Percentiles rank a stretch among this genome's conserved stretches.
Evolutionary conservation across 2,329 filamentous ascomycete species (phyloP).

Genomic region (Cytospora piceicola): DNA sequence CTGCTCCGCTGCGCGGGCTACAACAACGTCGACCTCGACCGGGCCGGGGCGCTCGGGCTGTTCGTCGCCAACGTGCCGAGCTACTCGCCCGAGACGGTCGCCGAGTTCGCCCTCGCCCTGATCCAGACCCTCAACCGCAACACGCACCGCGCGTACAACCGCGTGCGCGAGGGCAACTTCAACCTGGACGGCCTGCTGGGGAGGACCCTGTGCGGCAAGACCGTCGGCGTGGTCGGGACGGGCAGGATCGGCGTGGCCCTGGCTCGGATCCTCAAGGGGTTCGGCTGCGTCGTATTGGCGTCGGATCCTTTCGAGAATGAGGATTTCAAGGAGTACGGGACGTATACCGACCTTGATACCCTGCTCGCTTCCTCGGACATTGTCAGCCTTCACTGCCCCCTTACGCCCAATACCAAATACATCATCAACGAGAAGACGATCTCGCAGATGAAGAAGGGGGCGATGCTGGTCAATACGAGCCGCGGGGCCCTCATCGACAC

Average conservation of each 20-base stretch:
- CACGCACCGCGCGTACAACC: slow-evolving; percentile 69
- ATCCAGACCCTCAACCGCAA: slow-evolving; percentile 70
- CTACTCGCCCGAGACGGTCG: slow-evolving; percentile 71
- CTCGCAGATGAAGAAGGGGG: slow-evolving; percentile 59
- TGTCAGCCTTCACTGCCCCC: slow-evolving; percentile 68
- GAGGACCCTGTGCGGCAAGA: slow-evolving; percentile 64
- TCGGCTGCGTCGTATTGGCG: slow-evolving; percentile 65
- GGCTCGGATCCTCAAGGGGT: slow-evolving; percentile 65
- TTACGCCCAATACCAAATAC: slow-evolving; percentile 62
- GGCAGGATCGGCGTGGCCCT: slow-evolving; percentile 68
- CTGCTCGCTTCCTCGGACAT: slow-evolving; percentile 62
- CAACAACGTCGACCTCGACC: slow-evolving; percentile 67
- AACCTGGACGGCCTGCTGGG: slow-evolving; percentile 67
- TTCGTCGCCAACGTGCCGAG: slow-evolving; percentile 69
- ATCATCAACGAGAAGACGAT: slow-evolving; percentile 62
- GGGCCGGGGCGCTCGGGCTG: slow-evolving; percentile 58
- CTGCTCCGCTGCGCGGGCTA: slow-evolving; percentile 70
- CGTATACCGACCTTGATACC: slow-evolving; percentile 57
- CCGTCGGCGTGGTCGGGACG: slow-evolving; percentile 67
- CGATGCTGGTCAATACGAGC: slow-evolving; percentile 69
- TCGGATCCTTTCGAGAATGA: slow-evolving; percentile 59
- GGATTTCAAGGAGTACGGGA: slow-evolving; percentile 54
- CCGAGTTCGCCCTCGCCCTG: slow-evolving; percentile 70
- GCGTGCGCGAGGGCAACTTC: slow-evolving; percentile 71
- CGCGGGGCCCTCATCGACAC: slow-evolving; percentile 68